These are phyloP conservation scores for Pseudocercospora vitis DNA, from an alignment of 2,329 filamentous ascomycete species.

Conservation along the genomic window DNA sequence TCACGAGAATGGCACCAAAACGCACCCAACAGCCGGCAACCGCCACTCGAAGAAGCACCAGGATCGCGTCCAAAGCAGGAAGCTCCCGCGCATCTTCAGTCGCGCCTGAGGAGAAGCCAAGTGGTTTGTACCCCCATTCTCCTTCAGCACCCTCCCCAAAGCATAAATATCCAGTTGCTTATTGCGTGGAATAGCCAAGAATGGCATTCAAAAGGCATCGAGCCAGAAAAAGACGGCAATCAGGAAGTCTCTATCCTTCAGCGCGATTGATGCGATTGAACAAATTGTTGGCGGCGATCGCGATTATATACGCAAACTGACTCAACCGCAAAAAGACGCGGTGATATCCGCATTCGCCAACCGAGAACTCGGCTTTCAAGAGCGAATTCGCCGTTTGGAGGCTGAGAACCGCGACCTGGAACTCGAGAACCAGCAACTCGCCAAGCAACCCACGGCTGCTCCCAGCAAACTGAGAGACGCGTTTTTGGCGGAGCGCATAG, in stretches of 20 bases:
- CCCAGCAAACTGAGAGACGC: slow-evolving; percentile 3
- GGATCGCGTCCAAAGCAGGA: slow-evolving; percentile 13
- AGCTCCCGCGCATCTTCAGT: slow-evolving; percentile 17
- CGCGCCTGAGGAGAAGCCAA: slow-evolving; percentile 7
- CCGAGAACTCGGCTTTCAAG: slow-evolving; percentile 7
- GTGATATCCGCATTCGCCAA: slow-evolving; percentile 19
- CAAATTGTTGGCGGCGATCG: slow-evolving; percentile 7
- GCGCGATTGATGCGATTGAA: slow-evolving; percentile 10
- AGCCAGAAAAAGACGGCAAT: background rate
- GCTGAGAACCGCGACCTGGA: background rate
- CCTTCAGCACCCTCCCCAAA: background rate
- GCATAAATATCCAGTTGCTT: background rate
- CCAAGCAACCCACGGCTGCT: background rate
- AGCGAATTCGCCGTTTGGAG: slow-evolving; percentile 8
- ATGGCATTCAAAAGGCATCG: background rate
- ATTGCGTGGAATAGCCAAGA: background rate
- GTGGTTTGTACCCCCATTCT: slow-evolving; percentile 13
- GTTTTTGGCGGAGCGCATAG: background rate
- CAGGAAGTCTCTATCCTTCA: slow-evolving; percentile 7
- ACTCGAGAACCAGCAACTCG: background rate
- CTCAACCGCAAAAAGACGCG: slow-evolving; percentile 20
- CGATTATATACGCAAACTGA: slow-evolving; percentile 19
- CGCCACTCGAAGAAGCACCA: slow-evolving; percentile 17
- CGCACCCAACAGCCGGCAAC: background rate
- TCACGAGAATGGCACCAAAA: background rate